Percentiles rank a stretch among this genome's conserved stretches.
phyloP scores from a whole-genome alignment of 2,329 filamentous ascomycete genomes.

The Graphiopsis chlorocephala region DNA sequence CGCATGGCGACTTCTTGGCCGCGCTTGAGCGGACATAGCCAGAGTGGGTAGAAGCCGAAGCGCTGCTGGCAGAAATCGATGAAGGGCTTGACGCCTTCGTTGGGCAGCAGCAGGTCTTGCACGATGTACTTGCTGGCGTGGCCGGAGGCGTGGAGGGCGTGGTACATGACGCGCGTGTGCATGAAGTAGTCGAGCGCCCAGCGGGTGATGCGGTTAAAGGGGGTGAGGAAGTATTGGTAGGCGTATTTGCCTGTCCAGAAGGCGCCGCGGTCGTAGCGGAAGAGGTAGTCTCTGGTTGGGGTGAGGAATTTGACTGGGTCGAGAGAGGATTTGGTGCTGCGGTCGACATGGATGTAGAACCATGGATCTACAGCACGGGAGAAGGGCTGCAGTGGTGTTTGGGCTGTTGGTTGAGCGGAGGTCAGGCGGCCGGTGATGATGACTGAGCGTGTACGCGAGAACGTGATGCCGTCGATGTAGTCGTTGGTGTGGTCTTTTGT shows the following conservation, averaged over 20 bases:
- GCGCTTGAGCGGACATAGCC: constrained; percentile 54
- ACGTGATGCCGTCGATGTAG: constrained; percentile 53
- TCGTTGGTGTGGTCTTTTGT: constrained; percentile 39
- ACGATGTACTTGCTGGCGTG: constrained; percentile 57
- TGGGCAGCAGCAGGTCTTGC: constrained; percentile 62
- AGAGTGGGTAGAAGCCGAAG: constrained; percentile 55
- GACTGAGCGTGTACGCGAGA: constrained; percentile 41
- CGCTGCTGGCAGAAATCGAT: constrained; percentile 50
- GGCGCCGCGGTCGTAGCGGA: constrained; percentile 67
- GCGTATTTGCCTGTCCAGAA: constrained; percentile 64
- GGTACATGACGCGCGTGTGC: constrained; percentile 61
- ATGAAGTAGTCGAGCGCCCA: constrained; percentile 60
- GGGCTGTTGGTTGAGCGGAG: constrained; percentile 13
- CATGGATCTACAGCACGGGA: constrained; percentile 47
- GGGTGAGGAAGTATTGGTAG: constrained; percentile 59
- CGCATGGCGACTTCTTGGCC: constrained; percentile 25
- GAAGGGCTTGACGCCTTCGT: constrained; percentile 50
- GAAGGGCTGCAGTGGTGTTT: constrained; percentile 33
- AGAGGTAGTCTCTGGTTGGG: constrained; percentile 64
- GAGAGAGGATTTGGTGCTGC: constrained; percentile 32
- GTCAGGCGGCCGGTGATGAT: constrained; percentile 47
- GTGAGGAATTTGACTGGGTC: constrained; percentile 38
- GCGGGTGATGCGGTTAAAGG: constrained; percentile 59
- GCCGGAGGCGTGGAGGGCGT: constrained; percentile 59
- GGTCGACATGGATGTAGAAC: constrained; percentile 47